Percentiles rank a stretch among this genome's conserved stretches.
Conservation (phyloP, 352 stramenopile genomes). For the Phytopythium cucurbitacearum region DNA sequence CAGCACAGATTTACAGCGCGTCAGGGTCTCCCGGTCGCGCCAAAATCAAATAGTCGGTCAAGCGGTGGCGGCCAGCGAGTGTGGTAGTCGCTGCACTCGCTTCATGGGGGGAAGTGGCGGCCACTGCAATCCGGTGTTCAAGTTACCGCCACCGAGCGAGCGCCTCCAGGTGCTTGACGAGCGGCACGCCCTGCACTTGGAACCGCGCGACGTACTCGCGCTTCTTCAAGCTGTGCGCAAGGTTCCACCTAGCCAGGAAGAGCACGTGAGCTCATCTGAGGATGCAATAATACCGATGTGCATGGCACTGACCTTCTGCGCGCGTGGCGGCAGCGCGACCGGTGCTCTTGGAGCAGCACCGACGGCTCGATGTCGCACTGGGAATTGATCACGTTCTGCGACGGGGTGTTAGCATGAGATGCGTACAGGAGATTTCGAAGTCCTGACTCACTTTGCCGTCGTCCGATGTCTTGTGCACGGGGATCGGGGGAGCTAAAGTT, state of each 20-base stretch:
- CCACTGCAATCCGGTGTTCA: not conserved
- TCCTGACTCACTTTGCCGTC: too few relatives aligned
- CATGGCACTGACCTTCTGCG: conserved; percentile 32
- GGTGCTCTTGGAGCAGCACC: conserved; percentile 64
- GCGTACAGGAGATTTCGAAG: too few relatives aligned
- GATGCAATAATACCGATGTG: not conserved
- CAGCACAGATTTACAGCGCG: too few relatives aligned
- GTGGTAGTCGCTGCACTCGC: too few relatives aligned
- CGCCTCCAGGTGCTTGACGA: conserved; percentile 55
- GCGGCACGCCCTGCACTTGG: conserved; percentile 57
- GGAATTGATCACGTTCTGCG: conserved; percentile 66
- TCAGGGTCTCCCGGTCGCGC: too few relatives aligned
- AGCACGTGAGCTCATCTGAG: too few relatives aligned
- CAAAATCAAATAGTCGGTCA: too few relatives aligned
- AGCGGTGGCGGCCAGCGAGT: too few relatives aligned
- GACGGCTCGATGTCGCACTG: conserved; percentile 50
- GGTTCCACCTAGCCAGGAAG: conserved; percentile 35
- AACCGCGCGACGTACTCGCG: conserved; percentile 52
- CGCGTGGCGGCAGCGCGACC: conserved; percentile 48
- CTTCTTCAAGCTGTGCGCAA: conserved; percentile 42
- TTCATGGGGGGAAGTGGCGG: too few relatives aligned
- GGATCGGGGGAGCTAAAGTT: too few relatives aligned
- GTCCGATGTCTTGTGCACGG: too few relatives aligned
- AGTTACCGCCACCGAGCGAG: conserved; percentile 34
- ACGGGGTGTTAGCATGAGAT: not conserved